These are phyloP conservation scores for Emergomyces orientalis DNA, from an alignment of 2,329 filamentous ascomycete species.

Conservation along the genomic window DNA sequence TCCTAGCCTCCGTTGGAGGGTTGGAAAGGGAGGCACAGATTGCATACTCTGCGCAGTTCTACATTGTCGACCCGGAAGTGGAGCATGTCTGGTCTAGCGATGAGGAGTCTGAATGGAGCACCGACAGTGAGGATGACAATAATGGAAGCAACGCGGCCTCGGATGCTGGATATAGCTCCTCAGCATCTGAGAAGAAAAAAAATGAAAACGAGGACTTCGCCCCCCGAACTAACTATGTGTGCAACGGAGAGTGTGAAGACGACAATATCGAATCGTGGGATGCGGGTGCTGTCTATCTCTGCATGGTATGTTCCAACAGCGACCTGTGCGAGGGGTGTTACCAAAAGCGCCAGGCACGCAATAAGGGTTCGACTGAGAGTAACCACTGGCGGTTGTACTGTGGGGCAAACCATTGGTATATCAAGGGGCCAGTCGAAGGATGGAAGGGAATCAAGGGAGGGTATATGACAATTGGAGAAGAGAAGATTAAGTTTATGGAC, in stretches of 20 bases:
- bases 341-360: neutral
- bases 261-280: neutral
- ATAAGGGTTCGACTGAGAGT: neutral
- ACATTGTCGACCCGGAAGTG: neutral
- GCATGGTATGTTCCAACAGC: neutral
- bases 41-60: slow-evolving; percentile 1
- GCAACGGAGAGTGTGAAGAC: neutral
- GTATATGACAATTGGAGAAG: neutral
- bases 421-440: neutral
- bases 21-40: slow-evolving; percentile 1
- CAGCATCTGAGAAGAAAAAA: no score
- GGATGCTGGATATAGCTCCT: neutral
- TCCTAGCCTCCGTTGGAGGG: neutral
- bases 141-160: neutral
- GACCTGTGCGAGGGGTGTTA: neutral
- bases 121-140: neutral
- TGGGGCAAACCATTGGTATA: slow-evolving; percentile 1
- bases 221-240: neutral
- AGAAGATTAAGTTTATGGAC: neutral
- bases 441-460: neutral
- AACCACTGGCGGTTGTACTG: neutral
- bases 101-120: neutral
- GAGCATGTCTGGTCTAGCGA: neutral
- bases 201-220: neutral
- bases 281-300: neutral